Conservation (phyloP, 2,329 filamentous ascomycete species). For the Plectosphaerella sp. region DNA sequence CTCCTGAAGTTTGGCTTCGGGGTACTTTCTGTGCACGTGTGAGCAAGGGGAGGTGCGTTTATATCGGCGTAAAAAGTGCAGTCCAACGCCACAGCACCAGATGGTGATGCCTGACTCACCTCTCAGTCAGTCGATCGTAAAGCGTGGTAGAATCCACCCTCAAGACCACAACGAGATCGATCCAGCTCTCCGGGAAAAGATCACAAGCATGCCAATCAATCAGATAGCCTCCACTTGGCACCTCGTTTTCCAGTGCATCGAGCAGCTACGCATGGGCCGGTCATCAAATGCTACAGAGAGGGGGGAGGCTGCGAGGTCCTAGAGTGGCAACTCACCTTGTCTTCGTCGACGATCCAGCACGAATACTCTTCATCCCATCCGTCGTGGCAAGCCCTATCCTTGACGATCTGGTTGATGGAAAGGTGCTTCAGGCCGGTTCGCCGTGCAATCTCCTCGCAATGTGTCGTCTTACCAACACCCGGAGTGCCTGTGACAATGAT, state of each 20-base stretch:
- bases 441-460: constrained; percentile 76
- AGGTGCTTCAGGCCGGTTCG: constrained; percentile 76
- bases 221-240: constrained; percentile 74
- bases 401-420: constrained; percentile 86
- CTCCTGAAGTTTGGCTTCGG: constrained; percentile 84
- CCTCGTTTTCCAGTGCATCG: constrained; percentile 81
- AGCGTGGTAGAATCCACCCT: constrained; percentile 74
- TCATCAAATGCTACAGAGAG: not conserved
- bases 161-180: constrained; percentile 91
- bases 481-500: constrained; percentile 95
- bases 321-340: constrained; percentile 61
- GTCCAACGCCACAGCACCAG: too few species aligned
- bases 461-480: constrained; percentile 92
- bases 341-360: constrained; percentile 93
- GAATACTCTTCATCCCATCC: constrained; percentile 81
- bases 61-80: too few species aligned
- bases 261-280: constrained; percentile 54
- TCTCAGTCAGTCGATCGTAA: constrained; percentile 75
- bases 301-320: not conserved
- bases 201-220: constrained; percentile 99
- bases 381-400: constrained; percentile 82
- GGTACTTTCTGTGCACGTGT: constrained; percentile 59
- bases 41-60: too few species aligned
- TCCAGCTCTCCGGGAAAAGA: constrained; percentile 86
- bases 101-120: constrained; percentile 40